These are phyloP conservation scores for Papiliotrema laurentii DNA, from an alignment of 1,284 basidiomycete species.

Conservation along the genomic window DNA sequence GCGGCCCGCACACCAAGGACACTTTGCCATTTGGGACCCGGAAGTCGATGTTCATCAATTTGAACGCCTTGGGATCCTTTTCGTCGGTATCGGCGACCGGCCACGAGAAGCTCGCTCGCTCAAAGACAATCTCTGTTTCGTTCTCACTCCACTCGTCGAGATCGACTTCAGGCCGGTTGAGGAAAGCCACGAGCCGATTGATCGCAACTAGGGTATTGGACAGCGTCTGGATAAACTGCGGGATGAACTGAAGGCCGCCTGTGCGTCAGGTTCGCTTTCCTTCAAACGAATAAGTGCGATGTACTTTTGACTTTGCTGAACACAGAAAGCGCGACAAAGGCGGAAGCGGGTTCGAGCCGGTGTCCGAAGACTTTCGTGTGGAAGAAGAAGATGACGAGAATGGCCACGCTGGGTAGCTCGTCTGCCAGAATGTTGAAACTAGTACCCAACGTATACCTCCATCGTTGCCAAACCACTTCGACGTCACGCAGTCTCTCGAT, in stretches of 20 bases:
- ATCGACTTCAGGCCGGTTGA: constrained; percentile 39
- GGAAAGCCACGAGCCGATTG: constrained; percentile 31
- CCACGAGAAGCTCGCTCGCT: constrained; percentile 38
- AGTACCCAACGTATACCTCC: constrained; percentile 46
- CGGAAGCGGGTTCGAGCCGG: constrained; percentile 36
- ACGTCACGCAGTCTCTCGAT: constrained; percentile 29
- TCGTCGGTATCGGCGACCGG: constrained; percentile 15
- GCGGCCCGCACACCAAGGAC: constrained; percentile 43
- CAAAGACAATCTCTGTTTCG: constrained; percentile 17
- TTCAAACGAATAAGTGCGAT: neutral
- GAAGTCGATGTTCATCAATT: constrained; percentile 27
- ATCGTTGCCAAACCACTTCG: constrained; percentile 45
- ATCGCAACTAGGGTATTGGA: constrained; percentile 36
- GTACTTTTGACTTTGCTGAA: constrained; percentile 32
- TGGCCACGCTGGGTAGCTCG: constrained; percentile 31
- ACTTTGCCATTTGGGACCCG: constrained; percentile 30
- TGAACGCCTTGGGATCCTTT: constrained; percentile 16
- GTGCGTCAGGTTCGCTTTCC: neutral
- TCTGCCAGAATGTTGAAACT: constrained; percentile 44
- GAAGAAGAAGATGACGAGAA: constrained; percentile 38
- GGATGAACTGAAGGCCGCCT: constrained; percentile 29
- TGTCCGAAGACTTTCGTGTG: constrained; percentile 40
- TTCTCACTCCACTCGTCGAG: constrained; percentile 7
- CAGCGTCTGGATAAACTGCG: constrained; percentile 27
- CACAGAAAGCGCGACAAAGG: constrained; percentile 42